Base-by-base conservation (phyloP, 768 basidiomycete species). In the Pisolithus sp. region DNA sequence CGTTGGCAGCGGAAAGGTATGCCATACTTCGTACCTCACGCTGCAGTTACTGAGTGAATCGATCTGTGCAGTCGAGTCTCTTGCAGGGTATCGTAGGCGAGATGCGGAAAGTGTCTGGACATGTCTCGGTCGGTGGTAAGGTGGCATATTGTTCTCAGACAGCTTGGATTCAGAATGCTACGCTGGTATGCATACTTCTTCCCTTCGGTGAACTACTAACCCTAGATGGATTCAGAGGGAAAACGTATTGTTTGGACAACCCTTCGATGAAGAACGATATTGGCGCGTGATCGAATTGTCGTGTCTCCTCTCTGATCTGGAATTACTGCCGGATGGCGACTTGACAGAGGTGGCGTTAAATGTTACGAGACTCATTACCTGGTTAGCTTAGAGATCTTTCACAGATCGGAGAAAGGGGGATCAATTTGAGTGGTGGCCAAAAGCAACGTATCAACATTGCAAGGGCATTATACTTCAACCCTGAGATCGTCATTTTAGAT, bases 131-230 rank as follows among this genome's bases (percentile, higher is more conserved):
- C 56, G 81, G 86, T 7, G 85, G 86, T 0, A 67, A 70, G 13
- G 73, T 87, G 9, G 83, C 78, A 5, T 89, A 87, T 61, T 85
- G 83, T 60, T 75, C 85, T 15, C 86, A 89, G 65, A 79, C 77
- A 0, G 83, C 85, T 0, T 89, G 86, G 86, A 87, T 89, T 45
- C 83, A 86, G 63, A 86, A 86, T 60, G 78, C 80, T 0, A 73
- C 79, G 5, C 58, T 84, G 61, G 82, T 82, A 49, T 20, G 21
- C 30, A 43, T n/a, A 15, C 34, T 18, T 8, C 15, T 15, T 15
- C 6, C 43, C 24, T 13, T 9, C 30, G 20, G 2, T 18, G 13
- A 26, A 24, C 17, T 7, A 26, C 36, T 17, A 26, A 15, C 20
- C 23, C 12, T 6, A 38, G 21, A 28, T 38, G 17, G 40, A 38